These are phyloP conservation scores for Zygosaccharomyces sapae DNA, from an alignment of 1,139 yeast genomes.

Conservation along the genomic window DNA sequence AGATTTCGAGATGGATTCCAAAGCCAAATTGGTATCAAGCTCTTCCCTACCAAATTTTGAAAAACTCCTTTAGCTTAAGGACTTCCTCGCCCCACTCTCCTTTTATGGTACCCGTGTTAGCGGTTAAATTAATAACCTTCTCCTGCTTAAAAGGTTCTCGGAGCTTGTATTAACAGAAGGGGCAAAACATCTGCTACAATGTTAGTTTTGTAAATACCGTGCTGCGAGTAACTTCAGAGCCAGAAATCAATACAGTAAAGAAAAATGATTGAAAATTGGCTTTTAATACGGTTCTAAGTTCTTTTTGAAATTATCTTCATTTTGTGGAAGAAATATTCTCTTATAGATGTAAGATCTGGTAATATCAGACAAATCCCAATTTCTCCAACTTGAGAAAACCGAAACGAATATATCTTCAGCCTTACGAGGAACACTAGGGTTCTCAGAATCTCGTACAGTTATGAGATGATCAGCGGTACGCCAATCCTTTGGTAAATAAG, in stretches of 20 bases:
- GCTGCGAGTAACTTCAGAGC: slow-evolving; percentile 28
- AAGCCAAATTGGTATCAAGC: neutral
- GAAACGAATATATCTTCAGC: slow-evolving; percentile 54
- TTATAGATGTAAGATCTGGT: slow-evolving; percentile 54
- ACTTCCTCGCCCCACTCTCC: slow-evolving; percentile 28
- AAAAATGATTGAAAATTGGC: slow-evolving; percentile 23
- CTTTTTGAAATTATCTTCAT: slow-evolving; percentile 16
- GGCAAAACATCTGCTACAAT: slow-evolving; percentile 21
- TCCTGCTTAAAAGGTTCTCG: slow-evolving; percentile 15
- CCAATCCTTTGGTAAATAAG: slow-evolving; percentile 59
- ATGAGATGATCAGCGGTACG: slow-evolving; percentile 16
- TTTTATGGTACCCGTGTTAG: slow-evolving; percentile 24
- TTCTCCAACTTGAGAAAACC: slow-evolving; percentile 77
- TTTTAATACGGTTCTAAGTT: slow-evolving; percentile 27
- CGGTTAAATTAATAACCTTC: slow-evolving; percentile 22
- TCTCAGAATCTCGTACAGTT: slow-evolving; percentile 24
- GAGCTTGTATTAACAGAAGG: slow-evolving; percentile 16
- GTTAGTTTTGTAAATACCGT: slow-evolving; percentile 23
- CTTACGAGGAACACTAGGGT: slow-evolving; percentile 43
- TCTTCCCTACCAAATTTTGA: slow-evolving; percentile 7
- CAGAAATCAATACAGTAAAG: slow-evolving; percentile 26
- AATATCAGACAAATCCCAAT: slow-evolving; percentile 74
- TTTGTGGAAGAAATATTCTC: slow-evolving; percentile 22
- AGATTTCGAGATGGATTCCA: slow-evolving; percentile 8
- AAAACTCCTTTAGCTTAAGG: slow-evolving; percentile 18